Evolutionary conservation across 1,139 yeast genomes (phyloP).

Genomic region (Taphrina betulina): DNA sequence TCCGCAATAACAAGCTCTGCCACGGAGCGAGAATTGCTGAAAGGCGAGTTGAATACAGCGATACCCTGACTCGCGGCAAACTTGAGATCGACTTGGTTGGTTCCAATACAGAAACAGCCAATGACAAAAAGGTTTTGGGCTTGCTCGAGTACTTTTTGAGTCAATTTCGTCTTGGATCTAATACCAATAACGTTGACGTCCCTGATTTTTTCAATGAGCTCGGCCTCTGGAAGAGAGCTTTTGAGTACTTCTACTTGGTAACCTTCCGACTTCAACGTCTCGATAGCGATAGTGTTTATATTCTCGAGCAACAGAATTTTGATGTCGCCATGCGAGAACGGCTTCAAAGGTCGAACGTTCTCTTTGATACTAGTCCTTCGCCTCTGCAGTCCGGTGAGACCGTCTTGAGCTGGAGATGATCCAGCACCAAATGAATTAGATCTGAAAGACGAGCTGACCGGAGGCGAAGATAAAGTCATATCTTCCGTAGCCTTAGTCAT

Average conservation of each 20-base stretch:
- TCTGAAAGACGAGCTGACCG: constrained; percentile 11
- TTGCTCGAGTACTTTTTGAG: constrained; percentile 70
- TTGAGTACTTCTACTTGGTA: constrained; percentile 95
- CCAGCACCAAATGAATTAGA: constrained; percentile 11
- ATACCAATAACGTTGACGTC: constrained; percentile 97
- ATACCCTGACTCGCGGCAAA: constrained; percentile 90
- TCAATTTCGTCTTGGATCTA: constrained; percentile 91
- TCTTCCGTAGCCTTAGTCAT: constrained; percentile 7
- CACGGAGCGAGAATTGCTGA: constrained; percentile 96
- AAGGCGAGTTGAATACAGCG: constrained; percentile 97
- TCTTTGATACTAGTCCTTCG: constrained; percentile 16
- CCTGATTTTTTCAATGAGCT: constrained; percentile 86
- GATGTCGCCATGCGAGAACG: constrained; percentile 87
- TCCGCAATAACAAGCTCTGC: constrained; percentile 98
- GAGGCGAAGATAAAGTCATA: constrained; percentile 8
- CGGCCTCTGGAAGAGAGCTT: constrained; percentile 86
- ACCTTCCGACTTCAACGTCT: constrained; percentile 82
- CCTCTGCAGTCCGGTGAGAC: background rate
- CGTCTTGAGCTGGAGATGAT: constrained; percentile 4
- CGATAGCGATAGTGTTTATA: constrained; percentile 87
- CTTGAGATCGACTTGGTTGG: constrained; percentile 93
- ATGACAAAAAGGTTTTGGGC: constrained; percentile 86
- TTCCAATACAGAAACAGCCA: constrained; percentile 99
- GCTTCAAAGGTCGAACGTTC: constrained; percentile 53
- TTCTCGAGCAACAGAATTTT: constrained; percentile 88